These are phyloP conservation scores for Boletus rufocinnamomeus DNA, from an alignment of 768 basidiomycete species.

Conservation along the genomic window DNA sequence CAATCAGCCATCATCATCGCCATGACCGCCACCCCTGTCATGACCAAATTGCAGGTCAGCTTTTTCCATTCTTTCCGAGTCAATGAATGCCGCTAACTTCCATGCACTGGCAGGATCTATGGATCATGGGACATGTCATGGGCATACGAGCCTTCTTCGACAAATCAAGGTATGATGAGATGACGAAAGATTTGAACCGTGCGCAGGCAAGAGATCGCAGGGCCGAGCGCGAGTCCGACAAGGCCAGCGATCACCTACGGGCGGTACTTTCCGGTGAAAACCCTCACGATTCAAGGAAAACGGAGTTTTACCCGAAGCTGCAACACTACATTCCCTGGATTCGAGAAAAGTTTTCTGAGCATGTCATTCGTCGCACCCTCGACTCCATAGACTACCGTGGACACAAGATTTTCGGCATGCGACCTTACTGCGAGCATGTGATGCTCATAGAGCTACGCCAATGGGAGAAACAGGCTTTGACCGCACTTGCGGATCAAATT, in stretches of 20 bases:
- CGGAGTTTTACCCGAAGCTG: background rate
- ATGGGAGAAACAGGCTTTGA: too few relatives aligned
- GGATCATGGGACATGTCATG: conserved; percentile 4
- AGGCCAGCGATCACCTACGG: too few relatives aligned
- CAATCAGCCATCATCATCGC: background rate
- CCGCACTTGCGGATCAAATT: too few relatives aligned
- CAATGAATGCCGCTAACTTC: too few relatives aligned
- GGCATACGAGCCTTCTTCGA: background rate
- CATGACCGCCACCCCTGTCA: conserved; percentile 6
- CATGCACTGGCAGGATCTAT: too few relatives aligned
- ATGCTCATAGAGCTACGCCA: background rate
- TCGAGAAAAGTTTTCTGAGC: background rate
- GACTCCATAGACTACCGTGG: background rate
- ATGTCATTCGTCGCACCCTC: conserved; percentile 5
- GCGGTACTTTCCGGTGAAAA: too few relatives aligned
- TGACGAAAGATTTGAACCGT: background rate
- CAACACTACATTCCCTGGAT: background rate
- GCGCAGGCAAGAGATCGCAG: background rate
- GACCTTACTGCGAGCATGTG: conserved; percentile 1
- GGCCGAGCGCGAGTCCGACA: background rate
- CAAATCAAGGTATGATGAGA: background rate
- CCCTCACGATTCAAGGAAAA: too few relatives aligned
- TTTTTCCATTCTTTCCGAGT: too few relatives aligned
- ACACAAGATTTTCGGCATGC: background rate
- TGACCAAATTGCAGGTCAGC: conserved; percentile 9